A percentile compares a stretch with the other conserved stretches of the same genome.
Evolutionary conservation across 148 eudicot species (phyloP).

Genomic region (Rhododendron henanense): DNA sequence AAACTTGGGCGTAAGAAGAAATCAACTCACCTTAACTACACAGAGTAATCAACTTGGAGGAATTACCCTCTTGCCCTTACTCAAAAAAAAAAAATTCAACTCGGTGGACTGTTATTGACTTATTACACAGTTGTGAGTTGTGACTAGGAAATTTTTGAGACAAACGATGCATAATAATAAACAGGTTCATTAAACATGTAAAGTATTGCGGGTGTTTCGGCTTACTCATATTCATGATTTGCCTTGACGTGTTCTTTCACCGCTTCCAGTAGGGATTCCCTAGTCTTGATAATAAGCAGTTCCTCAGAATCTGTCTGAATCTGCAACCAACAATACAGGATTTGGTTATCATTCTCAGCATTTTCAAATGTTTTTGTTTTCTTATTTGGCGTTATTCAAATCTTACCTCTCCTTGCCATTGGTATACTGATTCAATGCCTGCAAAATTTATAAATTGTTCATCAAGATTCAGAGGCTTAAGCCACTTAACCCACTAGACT

Average conservation of each 20-base stretch:
- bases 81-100: too few species aligned
- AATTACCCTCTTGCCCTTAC: too few species aligned
- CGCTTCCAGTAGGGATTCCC: constrained; percentile 87
- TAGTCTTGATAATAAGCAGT: constrained; percentile 88
- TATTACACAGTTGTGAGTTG: neutral
- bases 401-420: constrained; percentile 90
- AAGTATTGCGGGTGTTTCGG: neutral
- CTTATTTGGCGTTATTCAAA: neutral
- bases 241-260: constrained; percentile 88
- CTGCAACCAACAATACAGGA: constrained; percentile 35
- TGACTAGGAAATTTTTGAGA: neutral
- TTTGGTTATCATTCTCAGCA: neutral
- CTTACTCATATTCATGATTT: constrained; percentile 99
- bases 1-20: neutral
- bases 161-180: neutral
- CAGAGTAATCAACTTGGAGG: neutral
- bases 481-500: neutral
- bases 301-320: constrained; percentile 93
- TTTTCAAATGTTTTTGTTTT: neutral
- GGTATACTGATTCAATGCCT: constrained; percentile 87
- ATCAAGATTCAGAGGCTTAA: neutral
- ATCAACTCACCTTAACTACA: neutral
- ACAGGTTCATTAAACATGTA: neutral
- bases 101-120: neutral
- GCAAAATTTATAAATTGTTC: constrained; percentile 16